phyloP scores from a whole-genome alignment of 2,329 filamentous ascomycete species.

The Aulographum hederae region DNA sequence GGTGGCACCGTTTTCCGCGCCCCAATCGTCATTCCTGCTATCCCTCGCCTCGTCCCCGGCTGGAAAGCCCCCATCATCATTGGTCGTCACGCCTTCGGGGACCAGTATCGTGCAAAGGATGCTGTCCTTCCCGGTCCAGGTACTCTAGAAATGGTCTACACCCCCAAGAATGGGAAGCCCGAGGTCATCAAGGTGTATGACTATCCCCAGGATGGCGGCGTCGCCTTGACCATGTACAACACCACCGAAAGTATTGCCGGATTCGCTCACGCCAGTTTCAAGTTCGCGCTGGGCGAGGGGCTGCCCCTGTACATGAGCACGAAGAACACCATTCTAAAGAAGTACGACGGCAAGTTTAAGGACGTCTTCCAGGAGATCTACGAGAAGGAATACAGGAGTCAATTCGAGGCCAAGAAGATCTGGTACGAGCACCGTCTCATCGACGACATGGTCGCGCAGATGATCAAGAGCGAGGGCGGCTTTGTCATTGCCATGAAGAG shows the following conservation, averaged over 20 bases:
- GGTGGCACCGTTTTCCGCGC: slow-evolving; percentile 98
- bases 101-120: slow-evolving; percentile 97
- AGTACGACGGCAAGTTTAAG: slow-evolving; percentile 97
- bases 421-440: slow-evolving; percentile 99
- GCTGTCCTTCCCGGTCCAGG: slow-evolving; percentile 64
- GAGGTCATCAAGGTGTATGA: slow-evolving; percentile 80
- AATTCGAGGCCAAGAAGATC: slow-evolving; percentile 81
- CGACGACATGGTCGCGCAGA: slow-evolving; percentile 99
- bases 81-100: slow-evolving; percentile 92
- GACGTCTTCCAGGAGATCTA: slow-evolving; percentile 98
- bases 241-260: slow-evolving; percentile 87
- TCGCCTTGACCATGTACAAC: slow-evolving; percentile 96
- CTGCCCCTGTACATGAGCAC: slow-evolving; percentile 99
- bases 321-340: slow-evolving; percentile 99
- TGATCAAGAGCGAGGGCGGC: slow-evolving; percentile 96
- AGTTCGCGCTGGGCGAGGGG: slow-evolving; percentile 73
- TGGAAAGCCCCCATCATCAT: slow-evolving; percentile 99
- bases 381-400: slow-evolving; percentile 66
- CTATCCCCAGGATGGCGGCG: slow-evolving; percentile 71
- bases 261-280: slow-evolving; percentile 93
- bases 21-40: slow-evolving; percentile 86
- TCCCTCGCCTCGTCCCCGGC: slow-evolving; percentile 83
- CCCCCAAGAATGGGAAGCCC: slow-evolving; percentile 57
- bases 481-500: slow-evolving; percentile 98
- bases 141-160: slow-evolving; percentile 89